Evolutionary conservation across 345 rosid species (phyloP), one percentile per base, ranked within the genome.

Genomic region (Xanthoceras sorbifolium): DNA sequence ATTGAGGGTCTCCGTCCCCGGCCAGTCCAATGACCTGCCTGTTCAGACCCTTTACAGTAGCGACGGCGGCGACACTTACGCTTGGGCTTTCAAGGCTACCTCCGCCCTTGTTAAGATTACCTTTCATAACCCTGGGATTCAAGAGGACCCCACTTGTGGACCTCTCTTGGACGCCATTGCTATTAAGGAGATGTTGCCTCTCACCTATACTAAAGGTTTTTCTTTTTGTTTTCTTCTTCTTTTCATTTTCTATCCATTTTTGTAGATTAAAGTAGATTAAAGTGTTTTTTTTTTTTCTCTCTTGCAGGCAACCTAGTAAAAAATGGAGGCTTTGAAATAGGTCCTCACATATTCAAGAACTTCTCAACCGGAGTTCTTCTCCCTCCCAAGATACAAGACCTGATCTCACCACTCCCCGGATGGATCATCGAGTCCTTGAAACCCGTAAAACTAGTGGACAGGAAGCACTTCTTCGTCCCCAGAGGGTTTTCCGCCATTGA

Each of bases 341-440:
- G 97, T 3, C 98, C 98, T 0, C 93, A 90, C 59, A 76, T 89
- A 23, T 91, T 94, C 93, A 89, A 76, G 67, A 92, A 92, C 85
- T 92, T 79, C 81, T 92, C 98, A 1, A 92, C 97, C 6, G 98
- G 97, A 9, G 86, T 91, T 65, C 89, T 94, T 67, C 80, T 92
- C 32, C 98, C 94, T 26, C 81, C 94, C 6, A 87, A 84, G 75
- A 63, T 71, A 31, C 75, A 60, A 44, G 92, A 90, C 80, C 15
- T 68, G 2, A 87, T 89, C 62, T 92, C 98, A 23, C 97, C 97
- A 0, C 90, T 92, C 40, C 94, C 92, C 0, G 94, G 98, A 7
- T 94, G 97, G 98, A 93, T 94, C 73, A 34, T 94, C 12, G 97
- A 92, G 76, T 94, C 98, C 20, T 79, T 92, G n/a, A 91, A 89